phyloP scores from a whole-genome alignment of 1,284 basidiomycete genomes.

The Ceratobasidium sp. region DNA sequence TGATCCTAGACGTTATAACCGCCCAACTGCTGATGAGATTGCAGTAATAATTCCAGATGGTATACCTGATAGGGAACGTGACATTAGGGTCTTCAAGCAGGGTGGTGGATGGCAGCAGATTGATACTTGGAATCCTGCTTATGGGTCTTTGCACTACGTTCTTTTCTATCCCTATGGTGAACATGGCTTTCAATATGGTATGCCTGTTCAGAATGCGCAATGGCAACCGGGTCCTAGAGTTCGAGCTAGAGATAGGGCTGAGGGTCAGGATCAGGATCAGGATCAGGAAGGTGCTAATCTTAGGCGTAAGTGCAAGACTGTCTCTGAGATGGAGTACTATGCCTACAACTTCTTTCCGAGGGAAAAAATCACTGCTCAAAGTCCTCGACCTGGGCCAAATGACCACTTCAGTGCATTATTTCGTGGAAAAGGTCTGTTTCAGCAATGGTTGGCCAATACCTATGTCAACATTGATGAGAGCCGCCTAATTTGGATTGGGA shows the following conservation, averaged over 20 bases:
- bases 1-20: too few species aligned
- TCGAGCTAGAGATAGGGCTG: too few species aligned
- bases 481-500: conserved; percentile 48
- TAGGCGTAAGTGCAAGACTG: background rate
- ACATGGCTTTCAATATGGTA: conserved; percentile 55
- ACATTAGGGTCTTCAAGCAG: too few species aligned
- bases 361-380: background rate
- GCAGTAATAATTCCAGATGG: too few species aligned
- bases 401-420: conserved; percentile 53
- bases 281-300: background rate
- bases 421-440: conserved; percentile 56
- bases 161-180: conserved; percentile 57
- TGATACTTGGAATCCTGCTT: conserved; percentile 55
- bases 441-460: conserved; percentile 56
- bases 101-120: conserved; percentile 47
- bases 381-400: background rate
- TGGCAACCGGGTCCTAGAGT: background rate
- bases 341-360: conserved; percentile 54
- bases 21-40: too few species aligned
- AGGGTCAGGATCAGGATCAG: background rate
- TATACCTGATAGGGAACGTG: too few species aligned
- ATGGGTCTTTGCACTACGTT: conserved; percentile 57
- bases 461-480: conserved; percentile 52
- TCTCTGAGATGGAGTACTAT: conserved; percentile 44
- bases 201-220: conserved; percentile 42